Evolutionary conservation across 2,329 filamentous ascomycete species (phyloP).

Genomic region (Ophiostoma novo-ulmi): DNA sequence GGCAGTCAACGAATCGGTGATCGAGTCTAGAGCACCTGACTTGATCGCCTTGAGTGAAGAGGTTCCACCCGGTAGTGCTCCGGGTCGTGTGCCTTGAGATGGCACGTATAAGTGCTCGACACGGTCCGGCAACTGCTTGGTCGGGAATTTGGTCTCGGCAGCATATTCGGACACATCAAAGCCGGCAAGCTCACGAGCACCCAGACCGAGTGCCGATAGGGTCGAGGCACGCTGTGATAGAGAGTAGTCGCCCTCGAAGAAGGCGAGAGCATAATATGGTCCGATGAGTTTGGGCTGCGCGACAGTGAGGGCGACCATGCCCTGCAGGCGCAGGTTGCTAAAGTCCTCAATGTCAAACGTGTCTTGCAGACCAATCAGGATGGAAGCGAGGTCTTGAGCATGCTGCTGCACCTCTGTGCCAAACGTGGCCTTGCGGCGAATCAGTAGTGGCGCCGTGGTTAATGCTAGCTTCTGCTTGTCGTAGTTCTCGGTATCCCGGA

Average conservation of each 20-base stretch:
- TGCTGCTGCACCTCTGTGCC: constrained; percentile 85
- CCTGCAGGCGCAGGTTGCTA: constrained; percentile 66
- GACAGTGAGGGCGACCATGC: constrained; percentile 74
- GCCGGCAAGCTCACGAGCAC: constrained; percentile 79
- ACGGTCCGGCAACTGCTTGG: constrained; percentile 68
- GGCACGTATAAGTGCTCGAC: constrained; percentile 66
- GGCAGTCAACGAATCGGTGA: constrained; percentile 63
- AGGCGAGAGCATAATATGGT: constrained; percentile 75
- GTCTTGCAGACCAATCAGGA: constrained; percentile 76
- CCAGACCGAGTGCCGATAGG: constrained; percentile 74
- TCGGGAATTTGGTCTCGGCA: constrained; percentile 61
- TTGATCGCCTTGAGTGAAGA: constrained; percentile 47
- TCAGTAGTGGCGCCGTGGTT: constrained; percentile 68
- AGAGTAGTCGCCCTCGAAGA: constrained; percentile 90
- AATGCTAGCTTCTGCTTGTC: constrained; percentile 79
- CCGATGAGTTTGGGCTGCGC: constrained; percentile 73
- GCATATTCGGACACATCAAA: constrained; percentile 56
- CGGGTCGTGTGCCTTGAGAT: constrained; percentile 30
- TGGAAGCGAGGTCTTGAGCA: constrained; percentile 69
- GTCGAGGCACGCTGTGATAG: constrained; percentile 76
- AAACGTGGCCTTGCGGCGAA: constrained; percentile 81
- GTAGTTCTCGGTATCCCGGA: constrained; percentile 76
- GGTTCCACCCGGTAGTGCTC: neutral
- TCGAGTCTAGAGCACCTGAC: constrained; percentile 58
- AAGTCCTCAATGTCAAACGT: constrained; percentile 79